Conservation (phyloP, 352 stramenopile species). For the Globisporangium parvum region DNA sequence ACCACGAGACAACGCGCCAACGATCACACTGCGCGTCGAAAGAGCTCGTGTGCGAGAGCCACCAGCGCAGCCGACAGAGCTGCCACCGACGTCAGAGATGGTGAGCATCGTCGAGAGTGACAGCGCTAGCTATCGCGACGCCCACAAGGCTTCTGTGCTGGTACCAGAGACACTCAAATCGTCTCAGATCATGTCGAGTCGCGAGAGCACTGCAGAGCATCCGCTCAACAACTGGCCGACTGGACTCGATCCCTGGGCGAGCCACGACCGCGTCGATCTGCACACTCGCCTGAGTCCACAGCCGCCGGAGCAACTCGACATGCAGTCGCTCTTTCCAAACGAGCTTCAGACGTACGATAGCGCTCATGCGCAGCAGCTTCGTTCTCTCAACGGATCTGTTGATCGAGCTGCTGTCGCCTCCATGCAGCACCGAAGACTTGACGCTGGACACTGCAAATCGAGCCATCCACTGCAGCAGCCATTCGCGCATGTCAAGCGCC, state of each 20-base stretch:
- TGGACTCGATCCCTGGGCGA: too few species aligned
- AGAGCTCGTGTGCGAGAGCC: not conserved
- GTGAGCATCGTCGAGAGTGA: constrained; percentile 15
- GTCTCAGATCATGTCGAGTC: too few species aligned
- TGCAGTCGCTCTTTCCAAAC: not conserved
- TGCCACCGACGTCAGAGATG: constrained; percentile 43
- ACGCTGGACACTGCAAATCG: not conserved
- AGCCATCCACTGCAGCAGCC: not conserved
- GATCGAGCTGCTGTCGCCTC: not conserved
- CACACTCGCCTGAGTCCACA: too few species aligned
- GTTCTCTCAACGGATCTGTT: too few species aligned
- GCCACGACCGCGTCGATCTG: too few species aligned
- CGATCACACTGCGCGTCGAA: constrained; percentile 8
- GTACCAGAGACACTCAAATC: not conserved
- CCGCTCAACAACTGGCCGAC: too few species aligned
- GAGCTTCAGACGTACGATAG: not conserved
- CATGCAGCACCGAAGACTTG: not conserved
- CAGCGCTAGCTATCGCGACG: too few species aligned
- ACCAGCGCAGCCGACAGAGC: constrained; percentile 10
- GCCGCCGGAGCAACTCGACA: not conserved
- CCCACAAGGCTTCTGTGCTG: not conserved
- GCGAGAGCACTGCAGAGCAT: too few species aligned
- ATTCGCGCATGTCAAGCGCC: not conserved
- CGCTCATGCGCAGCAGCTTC: not conserved
- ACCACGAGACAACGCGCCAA: not conserved